Conservation (phyloP, 495 filamentous ascomycete genomes). For the Penicillium robsamsonii region DNA sequence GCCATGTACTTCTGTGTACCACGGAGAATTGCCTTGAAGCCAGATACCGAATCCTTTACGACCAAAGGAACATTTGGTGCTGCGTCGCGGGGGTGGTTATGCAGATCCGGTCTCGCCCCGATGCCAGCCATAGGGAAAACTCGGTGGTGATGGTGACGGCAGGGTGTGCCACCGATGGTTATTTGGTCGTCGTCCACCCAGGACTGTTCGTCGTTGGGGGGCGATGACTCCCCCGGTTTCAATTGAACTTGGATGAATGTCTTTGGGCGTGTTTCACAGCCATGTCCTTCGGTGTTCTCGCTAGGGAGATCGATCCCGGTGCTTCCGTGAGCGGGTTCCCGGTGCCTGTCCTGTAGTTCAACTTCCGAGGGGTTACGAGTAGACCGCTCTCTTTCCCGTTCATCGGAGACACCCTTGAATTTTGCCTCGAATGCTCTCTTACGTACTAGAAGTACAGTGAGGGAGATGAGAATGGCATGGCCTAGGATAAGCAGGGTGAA, state of each 20-base stretch:
- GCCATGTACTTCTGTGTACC: conserved; percentile 41
- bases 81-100: conserved; percentile 40
- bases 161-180: conserved; percentile 28
- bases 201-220: conserved; percentile 16
- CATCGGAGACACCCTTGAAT: conserved; percentile 57
- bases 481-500: conserved; percentile 73
- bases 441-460: conserved; percentile 52
- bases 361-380: conserved; percentile 12
- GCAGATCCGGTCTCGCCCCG: conserved; percentile 47
- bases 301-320: conserved; percentile 1
- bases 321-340: background rate
- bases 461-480: conserved; percentile 51
- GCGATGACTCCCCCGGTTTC: conserved; percentile 3
- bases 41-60: conserved; percentile 21
- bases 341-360: conserved; percentile 10
- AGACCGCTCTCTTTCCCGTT: conserved; percentile 26
- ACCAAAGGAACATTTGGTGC: conserved; percentile 19
- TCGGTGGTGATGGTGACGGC: conserved; percentile 35
- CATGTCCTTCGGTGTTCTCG: background rate
- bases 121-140: conserved; percentile 54
- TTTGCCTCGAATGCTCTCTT: conserved; percentile 69
- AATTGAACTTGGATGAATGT: conserved; percentile 1
- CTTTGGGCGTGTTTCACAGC: background rate
- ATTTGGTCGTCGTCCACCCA: conserved; percentile 35
- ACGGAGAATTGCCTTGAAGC: conserved; percentile 27